Evolutionary conservation across 768 basidiomycete genomes (phyloP).

Genomic region (Panaeolus cyanescens): DNA sequence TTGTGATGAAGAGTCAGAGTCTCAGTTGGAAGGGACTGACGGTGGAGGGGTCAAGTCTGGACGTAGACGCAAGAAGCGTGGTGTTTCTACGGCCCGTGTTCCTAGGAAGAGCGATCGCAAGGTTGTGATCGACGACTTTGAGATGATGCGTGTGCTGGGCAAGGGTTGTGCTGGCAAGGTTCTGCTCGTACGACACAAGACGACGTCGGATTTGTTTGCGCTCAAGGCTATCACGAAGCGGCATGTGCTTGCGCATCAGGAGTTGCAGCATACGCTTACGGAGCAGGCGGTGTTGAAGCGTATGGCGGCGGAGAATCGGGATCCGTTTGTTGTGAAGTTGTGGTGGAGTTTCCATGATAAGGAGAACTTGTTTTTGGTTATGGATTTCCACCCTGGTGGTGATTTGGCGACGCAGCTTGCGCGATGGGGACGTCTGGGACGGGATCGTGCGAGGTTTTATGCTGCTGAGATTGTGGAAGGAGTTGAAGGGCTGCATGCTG

Average conservation of each 20-base stretch:
- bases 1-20: conserved; percentile 74
- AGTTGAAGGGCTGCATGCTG: conserved; percentile 89
- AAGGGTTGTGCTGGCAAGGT: conserved; percentile 99
- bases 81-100: conserved; percentile 13
- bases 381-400: conserved; percentile 97
- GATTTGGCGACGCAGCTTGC: conserved; percentile 98
- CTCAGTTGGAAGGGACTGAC: conserved; percentile 32
- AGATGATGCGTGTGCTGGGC: conserved; percentile 95
- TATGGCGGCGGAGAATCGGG: conserved; percentile 85
- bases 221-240: conserved; percentile 98
- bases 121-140: conserved; percentile 88
- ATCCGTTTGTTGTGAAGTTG: conserved; percentile 94
- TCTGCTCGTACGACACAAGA: conserved; percentile 83
- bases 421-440: conserved; percentile 90
- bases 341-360: conserved; percentile 99
- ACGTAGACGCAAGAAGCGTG: conserved; percentile 43
- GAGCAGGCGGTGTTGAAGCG: conserved; percentile 95
- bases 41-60: neutral
- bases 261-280: conserved; percentile 93
- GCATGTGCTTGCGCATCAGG: conserved; percentile 95
- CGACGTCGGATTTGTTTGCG: conserved; percentile 74
- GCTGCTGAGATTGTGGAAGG: conserved; percentile 97
- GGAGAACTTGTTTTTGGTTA: conserved; percentile 95
- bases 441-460: conserved; percentile 95
- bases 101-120: conserved; percentile 47